phyloP scores from a whole-genome alignment of 2,329 filamentous ascomycete species.

The Bisporella sp. region DNA sequence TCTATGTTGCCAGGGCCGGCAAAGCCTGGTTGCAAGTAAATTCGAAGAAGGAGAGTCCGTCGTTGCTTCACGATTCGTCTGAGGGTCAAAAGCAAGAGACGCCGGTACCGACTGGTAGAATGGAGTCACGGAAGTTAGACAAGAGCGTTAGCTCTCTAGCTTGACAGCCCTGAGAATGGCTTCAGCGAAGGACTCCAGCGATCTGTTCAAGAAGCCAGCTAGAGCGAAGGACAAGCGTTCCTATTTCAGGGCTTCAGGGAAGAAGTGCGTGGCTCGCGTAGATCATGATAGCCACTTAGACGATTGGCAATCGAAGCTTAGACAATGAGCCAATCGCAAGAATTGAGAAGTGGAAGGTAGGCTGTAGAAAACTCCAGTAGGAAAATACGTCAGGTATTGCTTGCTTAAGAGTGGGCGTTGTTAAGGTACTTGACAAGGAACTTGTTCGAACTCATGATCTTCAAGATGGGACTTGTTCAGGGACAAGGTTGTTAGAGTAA shows the following conservation, averaged over 20 bases:
- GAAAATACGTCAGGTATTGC: slow-evolving; percentile 24
- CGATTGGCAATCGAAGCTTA: slow-evolving; percentile 36
- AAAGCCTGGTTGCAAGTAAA: too few relatives aligned
- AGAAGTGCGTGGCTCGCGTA: slow-evolving; percentile 36
- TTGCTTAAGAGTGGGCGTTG: not conserved
- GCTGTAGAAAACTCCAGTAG: slow-evolving; percentile 21
- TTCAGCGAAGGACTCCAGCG: not conserved
- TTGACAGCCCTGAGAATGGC: too few relatives aligned
- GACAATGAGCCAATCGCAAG: slow-evolving; percentile 35
- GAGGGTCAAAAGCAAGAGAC: too few relatives aligned
- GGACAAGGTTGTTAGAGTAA: not conserved
- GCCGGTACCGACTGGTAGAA: too few relatives aligned
- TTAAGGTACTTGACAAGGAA: slow-evolving; percentile 14
- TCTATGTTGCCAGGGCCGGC: slow-evolving; percentile 20
- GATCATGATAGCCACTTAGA: slow-evolving; percentile 32
- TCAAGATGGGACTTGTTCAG: slow-evolving; percentile 22
- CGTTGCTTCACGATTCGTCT: too few relatives aligned
- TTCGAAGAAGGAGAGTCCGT: too few relatives aligned
- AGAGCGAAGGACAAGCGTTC: slow-evolving; percentile 15
- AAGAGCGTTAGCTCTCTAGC: too few relatives aligned
- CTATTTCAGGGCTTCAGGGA: slow-evolving; percentile 31
- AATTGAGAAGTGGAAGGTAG: slow-evolving; percentile 18
- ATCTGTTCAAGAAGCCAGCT: not conserved
- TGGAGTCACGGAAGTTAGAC: too few relatives aligned
- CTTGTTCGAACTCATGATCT: slow-evolving; percentile 27